These are phyloP conservation scores for Tetrapyrgos nigripes DNA, from an alignment of 1,284 basidiomycete genomes.

Conservation along the genomic window DNA sequence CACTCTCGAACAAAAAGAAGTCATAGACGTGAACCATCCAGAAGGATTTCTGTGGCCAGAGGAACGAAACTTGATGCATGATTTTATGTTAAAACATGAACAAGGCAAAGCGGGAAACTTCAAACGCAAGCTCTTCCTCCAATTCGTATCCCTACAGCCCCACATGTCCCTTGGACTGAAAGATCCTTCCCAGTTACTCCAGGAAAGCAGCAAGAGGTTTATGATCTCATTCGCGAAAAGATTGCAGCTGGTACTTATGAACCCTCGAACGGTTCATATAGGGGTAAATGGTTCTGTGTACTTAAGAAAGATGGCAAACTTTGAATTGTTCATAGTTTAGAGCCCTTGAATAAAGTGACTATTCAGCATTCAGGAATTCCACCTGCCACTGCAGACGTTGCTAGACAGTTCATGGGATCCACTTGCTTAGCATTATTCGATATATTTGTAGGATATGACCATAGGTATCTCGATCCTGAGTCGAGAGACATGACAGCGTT, in stretches of 20 bases:
- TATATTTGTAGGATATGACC: conserved; percentile 20
- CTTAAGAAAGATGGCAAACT: conserved; percentile 45
- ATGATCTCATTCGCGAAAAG: conserved; percentile 17
- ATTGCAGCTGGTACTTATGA: too few relatives aligned
- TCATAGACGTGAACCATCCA: too few relatives aligned
- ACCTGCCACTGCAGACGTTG: conserved; percentile 23
- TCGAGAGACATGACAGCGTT: too few relatives aligned
- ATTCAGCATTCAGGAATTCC: too few relatives aligned
- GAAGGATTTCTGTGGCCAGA: conserved; percentile 30
- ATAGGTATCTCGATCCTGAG: too few relatives aligned
- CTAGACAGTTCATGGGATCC: not conserved
- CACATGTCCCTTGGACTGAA: conserved; percentile 24
- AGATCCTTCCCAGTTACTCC: conserved; percentile 32
- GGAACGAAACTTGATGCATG: conserved; percentile 30
- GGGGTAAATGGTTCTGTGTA: conserved; percentile 45
- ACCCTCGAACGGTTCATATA: conserved; percentile 43
- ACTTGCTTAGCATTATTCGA: conserved; percentile 21
- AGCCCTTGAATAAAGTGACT: too few relatives aligned
- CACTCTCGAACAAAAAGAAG: too few relatives aligned
- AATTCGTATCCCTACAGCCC: conserved; percentile 16
- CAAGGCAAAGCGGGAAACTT: conserved; percentile 24
- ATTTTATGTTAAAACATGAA: conserved; percentile 32
- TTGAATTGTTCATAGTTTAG: conserved; percentile 35
- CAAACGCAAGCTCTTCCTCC: conserved; percentile 20
- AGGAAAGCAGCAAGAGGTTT: conserved; percentile 21